A percentile compares a stretch with the other conserved stretches of the same genome.
Evolutionary conservation across 2,329 filamentous ascomycete genomes (phyloP).

Genomic region (Aciculosporium take): DNA sequence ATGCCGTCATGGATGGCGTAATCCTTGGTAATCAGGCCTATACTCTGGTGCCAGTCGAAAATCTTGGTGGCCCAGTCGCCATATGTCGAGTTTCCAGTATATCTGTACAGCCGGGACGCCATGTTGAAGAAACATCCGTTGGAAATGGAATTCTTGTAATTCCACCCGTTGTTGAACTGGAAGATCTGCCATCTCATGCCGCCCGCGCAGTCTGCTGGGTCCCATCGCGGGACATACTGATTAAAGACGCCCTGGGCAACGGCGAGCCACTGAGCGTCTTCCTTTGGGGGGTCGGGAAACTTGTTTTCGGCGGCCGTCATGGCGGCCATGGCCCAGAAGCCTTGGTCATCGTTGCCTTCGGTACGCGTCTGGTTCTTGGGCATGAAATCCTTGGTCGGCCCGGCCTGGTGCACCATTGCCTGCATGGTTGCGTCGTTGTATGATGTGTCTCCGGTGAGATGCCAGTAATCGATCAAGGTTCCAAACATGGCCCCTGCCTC

Average conservation of each 20-base stretch:
- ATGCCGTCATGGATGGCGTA: constrained; percentile 41
- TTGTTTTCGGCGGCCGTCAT: constrained; percentile 66
- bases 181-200: constrained; percentile 81
- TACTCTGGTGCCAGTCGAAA: constrained; percentile 48
- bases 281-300: constrained; percentile 51
- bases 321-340: constrained; percentile 75
- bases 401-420: constrained; percentile 46
- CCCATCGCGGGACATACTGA: constrained; percentile 59
- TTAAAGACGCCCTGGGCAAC: constrained; percentile 71
- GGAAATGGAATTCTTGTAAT: constrained; percentile 55
- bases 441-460: constrained; percentile 48
- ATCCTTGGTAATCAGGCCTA: constrained; percentile 41
- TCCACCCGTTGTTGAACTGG: constrained; percentile 56
- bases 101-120: constrained; percentile 57
- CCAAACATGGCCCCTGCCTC: constrained; percentile 60
- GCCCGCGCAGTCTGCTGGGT: constrained; percentile 48
- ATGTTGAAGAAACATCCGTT: constrained; percentile 59
- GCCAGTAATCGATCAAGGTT: constrained; percentile 58
- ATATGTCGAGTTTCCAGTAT: constrained; percentile 69
- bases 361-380: constrained; percentile 48
- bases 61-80: constrained; percentile 57
- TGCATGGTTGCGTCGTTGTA: constrained; percentile 48
- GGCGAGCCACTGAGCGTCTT: constrained; percentile 58
- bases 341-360: constrained; percentile 60
- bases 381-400: constrained; percentile 48